phyloP scores from a whole-genome alignment of 2,329 filamentous ascomycete genomes.

The Fusarium armeniacum region DNA sequence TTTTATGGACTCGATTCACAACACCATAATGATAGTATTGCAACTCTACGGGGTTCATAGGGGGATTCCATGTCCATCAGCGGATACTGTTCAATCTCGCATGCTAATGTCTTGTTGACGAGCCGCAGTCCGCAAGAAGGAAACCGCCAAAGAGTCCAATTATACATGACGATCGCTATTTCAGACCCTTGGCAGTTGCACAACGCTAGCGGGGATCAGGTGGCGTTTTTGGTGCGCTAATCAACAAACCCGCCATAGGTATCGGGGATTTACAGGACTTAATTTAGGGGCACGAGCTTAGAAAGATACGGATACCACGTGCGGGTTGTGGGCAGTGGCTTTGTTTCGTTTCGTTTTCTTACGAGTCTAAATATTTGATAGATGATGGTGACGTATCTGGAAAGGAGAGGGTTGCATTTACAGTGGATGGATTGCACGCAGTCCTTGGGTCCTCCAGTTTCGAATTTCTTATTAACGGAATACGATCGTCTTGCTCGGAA shows the following conservation, averaged over 20 bases:
- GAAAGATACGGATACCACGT: background rate
- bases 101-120: slow-evolving; percentile 8
- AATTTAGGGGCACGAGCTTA: slow-evolving; percentile 8
- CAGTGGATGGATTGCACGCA: background rate
- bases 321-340: background rate
- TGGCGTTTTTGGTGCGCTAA: slow-evolving; percentile 3
- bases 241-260: background rate
- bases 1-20: slow-evolving; percentile 15
- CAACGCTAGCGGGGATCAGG: slow-evolving; percentile 18
- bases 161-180: slow-evolving; percentile 39
- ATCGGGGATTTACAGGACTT: slow-evolving; percentile 24
- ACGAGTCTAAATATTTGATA: background rate
- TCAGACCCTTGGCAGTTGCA: slow-evolving; percentile 10
- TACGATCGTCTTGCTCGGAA: background rate
- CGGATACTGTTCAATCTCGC: slow-evolving; percentile 13
- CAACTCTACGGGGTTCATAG: background rate
- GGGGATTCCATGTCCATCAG: slow-evolving; percentile 8
- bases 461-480: slow-evolving; percentile 1
- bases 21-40: background rate
- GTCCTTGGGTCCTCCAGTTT: background rate
- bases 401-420: slow-evolving; percentile 6
- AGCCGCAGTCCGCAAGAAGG: background rate
- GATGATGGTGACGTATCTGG: slow-evolving; percentile 1
- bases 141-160: slow-evolving; percentile 12
- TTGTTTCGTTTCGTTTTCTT: slow-evolving; percentile 21